phyloP scores from a whole-genome alignment of 306 rosid genomes.

The Trifolium repens region DNA sequence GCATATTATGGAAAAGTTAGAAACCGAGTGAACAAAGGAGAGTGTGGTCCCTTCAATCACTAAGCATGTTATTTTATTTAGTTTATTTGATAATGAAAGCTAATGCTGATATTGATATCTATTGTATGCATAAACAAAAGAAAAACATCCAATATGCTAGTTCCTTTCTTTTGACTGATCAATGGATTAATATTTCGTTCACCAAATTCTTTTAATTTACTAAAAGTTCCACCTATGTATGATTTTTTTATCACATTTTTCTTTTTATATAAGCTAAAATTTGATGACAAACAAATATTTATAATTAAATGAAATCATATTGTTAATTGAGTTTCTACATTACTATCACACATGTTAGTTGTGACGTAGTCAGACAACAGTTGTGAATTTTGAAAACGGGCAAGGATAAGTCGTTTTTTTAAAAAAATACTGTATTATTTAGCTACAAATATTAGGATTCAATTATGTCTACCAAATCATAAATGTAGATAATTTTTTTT shows the following conservation, averaged over 20 bases:
- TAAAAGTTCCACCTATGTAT: not conserved
- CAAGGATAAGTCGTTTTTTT: too few relatives aligned
- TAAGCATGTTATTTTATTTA: slow-evolving; percentile 53
- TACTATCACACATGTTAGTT: too few relatives aligned
- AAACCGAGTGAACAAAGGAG: slow-evolving; percentile 47
- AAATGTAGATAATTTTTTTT: too few relatives aligned
- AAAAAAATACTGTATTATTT: too few relatives aligned
- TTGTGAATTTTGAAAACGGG: too few relatives aligned
- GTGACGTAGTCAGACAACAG: too few relatives aligned
- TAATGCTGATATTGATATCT: slow-evolving; percentile 45
- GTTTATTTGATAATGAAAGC: slow-evolving; percentile 50
- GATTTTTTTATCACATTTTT: not conserved
- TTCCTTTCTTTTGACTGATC: slow-evolving; percentile 49
- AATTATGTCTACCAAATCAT: too few relatives aligned
- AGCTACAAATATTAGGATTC: too few relatives aligned
- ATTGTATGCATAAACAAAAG: slow-evolving; percentile 32
- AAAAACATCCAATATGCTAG: slow-evolving; percentile 40
- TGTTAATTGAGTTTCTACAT: too few relatives aligned
- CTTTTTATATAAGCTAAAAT: too few relatives aligned
- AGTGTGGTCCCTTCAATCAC: slow-evolving; percentile 72
- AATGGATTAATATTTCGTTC: slow-evolving; percentile 45
- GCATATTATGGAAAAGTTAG: slow-evolving; percentile 70
- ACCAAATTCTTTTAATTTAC: slow-evolving; percentile 40
- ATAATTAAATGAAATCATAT: too few relatives aligned
- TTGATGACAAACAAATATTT: too few relatives aligned